phyloP scores from a whole-genome alignment of 345 rosid genomes.

The Populus deltoides region DNA sequence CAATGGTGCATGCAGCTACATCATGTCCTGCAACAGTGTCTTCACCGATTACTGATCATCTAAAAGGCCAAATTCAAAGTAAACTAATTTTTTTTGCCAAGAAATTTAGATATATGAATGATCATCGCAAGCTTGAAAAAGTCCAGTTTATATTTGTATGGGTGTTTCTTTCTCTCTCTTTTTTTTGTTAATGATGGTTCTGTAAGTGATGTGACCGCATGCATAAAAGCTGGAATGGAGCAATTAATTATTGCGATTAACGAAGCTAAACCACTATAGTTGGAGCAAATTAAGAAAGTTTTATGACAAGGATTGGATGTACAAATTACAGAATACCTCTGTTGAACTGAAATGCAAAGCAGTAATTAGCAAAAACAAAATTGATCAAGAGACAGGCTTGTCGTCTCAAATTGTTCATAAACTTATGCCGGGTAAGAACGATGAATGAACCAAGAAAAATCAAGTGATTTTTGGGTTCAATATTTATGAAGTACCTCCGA shows the following conservation, averaged over 20 bases:
- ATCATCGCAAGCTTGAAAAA: too few species aligned
- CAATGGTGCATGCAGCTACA: too few species aligned
- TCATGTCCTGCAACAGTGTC: neutral
- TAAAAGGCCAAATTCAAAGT: too few species aligned
- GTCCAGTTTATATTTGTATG: too few species aligned
- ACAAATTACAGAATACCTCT: neutral
- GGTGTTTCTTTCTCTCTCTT: too few species aligned
- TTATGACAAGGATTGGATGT: neutral
- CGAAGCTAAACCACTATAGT: neutral
- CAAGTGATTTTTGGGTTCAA: neutral
- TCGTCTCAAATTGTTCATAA: neutral
- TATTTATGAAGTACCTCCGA: conserved; percentile 1
- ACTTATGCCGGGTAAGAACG: neutral
- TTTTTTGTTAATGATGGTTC: too few species aligned
- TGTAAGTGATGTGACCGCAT: too few species aligned
- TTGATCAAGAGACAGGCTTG: conserved; percentile 17
- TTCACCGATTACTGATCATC: too few species aligned
- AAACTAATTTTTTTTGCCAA: too few species aligned
- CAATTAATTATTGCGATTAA: too few species aligned
- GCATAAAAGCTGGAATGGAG: neutral
- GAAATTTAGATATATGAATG: too few species aligned
- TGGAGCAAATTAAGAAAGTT: too few species aligned
- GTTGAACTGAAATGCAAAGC: neutral
- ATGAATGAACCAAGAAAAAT: neutral
- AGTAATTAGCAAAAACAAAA: conserved; percentile 5